Conservation (phyloP, 2,329 filamentous ascomycete species). For the Colletotrichum agaves region DNA sequence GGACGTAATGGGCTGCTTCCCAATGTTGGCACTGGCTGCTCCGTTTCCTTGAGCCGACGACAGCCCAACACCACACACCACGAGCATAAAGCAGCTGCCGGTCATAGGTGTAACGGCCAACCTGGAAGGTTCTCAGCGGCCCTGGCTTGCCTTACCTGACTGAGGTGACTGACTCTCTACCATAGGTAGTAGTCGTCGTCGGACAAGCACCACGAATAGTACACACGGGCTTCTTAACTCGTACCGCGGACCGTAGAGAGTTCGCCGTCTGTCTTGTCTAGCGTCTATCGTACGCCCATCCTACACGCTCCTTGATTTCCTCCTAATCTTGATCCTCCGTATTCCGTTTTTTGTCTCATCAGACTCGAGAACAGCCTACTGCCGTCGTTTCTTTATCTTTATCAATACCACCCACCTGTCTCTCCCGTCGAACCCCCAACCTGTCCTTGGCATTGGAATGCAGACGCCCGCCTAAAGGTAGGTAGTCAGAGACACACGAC, state of each 20-base stretch:
- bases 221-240: conserved; percentile 8
- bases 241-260: conserved; percentile 1
- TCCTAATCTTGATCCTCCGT: neutral
- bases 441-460: conserved; percentile 29
- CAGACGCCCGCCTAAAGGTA: conserved; percentile 11
- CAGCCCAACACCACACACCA: neutral
- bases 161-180: neutral
- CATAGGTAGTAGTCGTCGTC: no score
- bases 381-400: neutral
- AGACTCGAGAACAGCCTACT: neutral
- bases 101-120: no score
- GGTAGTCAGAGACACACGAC: conserved; percentile 24
- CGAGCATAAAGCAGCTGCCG: neutral
- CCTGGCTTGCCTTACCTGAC: conserved; percentile 3
- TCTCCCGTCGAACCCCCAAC: conserved; percentile 14
- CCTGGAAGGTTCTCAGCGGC: neutral
- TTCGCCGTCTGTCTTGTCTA: conserved; percentile 6
- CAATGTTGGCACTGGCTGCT: neutral
- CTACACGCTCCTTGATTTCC: conserved; percentile 17
- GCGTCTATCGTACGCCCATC: conserved; percentile 14
- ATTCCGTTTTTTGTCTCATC: neutral
- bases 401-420: neutral
- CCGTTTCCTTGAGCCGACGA: neutral
- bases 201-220: neutral
- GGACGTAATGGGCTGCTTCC: neutral